Evolutionary conservation across 352 stramenopile species (phyloP), one percentile per base, ranked within the genome.

Genomic region (Phytophthora megakarya): DNA sequence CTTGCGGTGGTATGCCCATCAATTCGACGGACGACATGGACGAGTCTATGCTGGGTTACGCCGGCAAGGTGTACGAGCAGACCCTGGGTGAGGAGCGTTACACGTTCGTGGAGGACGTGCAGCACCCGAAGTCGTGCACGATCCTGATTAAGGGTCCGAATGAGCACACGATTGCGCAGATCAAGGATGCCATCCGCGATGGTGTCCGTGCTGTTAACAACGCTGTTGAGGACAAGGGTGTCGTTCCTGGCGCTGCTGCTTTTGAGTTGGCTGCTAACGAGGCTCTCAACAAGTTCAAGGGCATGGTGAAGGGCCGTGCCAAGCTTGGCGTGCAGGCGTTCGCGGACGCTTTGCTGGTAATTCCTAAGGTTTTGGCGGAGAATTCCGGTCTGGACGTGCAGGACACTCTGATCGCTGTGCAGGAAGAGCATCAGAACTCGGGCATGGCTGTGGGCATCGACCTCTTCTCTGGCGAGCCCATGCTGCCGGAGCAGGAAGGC

Each of bases 21-120:
- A 99, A 99, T 81, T 97, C 84, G 60, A 93, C 98, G 30, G 97
- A 99, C 63, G 98, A 99, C 83, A 94, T 99, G 81, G 91, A 98
- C 47, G 81, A 89, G 64, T 88, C 87, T 54, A 96, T 98, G 88
- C 88, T 99, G 42, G 98, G 98, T 45, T 99, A 83, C 50, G 97
- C 97, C 21, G 98, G 97, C 39, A 97, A 97, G 65, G 97, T 99
- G 18, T 98, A 97, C 71, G 97, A 99, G 81, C 90, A 99, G 57
- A 99, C 94, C 5, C 86, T 99, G 5, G 98, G 97, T 16, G 98
- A 99, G 67, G 97, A 99, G 69, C 98, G 98, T 69, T 99, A 98
- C 83, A 99, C 97, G 49, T 99, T 99, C 75, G 96, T 99, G 11
- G 97, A 99, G 75, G 97, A 99, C 75, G 98, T 99, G 56, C 72